Conservation (phyloP, 495 filamentous ascomycete genomes). For the Gamarada debralockiae region DNA sequence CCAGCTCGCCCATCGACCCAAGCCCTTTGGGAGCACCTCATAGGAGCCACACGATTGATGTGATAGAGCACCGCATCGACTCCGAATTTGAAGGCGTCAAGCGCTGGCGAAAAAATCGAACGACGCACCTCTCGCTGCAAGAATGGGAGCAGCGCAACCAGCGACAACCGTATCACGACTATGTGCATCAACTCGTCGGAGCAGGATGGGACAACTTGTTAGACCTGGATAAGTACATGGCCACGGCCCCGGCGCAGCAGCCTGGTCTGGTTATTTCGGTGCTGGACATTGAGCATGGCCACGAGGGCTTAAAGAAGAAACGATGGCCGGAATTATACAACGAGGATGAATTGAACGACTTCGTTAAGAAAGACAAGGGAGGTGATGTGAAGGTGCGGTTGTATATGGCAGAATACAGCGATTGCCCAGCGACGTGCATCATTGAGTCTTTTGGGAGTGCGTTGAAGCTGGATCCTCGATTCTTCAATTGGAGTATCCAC, state of each 20-base stretch:
- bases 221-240: constrained; percentile 21
- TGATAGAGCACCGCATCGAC: constrained; percentile 6
- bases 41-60: constrained; percentile 8
- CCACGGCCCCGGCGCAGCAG: constrained; percentile 1
- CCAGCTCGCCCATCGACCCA: no score
- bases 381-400: constrained; percentile 18
- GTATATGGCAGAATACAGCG: constrained; percentile 21
- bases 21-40: background rate
- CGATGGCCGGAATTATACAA: constrained; percentile 20
- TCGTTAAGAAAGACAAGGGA: constrained; percentile 4
- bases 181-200: constrained; percentile 20
- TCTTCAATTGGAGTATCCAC: constrained; percentile 24
- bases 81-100: constrained; percentile 6
- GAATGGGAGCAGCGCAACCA: constrained; percentile 7
- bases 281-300: constrained; percentile 17
- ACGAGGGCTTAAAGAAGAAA: background rate
- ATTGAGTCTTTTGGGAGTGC: constrained; percentile 22
- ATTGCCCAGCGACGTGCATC: constrained; percentile 12
- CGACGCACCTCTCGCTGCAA: constrained; percentile 9
- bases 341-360: constrained; percentile 11
- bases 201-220: constrained; percentile 27
- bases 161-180: constrained; percentile 23
- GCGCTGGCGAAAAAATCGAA: background rate
- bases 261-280: constrained; percentile 21
- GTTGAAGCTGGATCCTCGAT: constrained; percentile 24